phyloP scores from a whole-genome alignment of 257 asterid species.

The Phtheirospermum japonicum region DNA sequence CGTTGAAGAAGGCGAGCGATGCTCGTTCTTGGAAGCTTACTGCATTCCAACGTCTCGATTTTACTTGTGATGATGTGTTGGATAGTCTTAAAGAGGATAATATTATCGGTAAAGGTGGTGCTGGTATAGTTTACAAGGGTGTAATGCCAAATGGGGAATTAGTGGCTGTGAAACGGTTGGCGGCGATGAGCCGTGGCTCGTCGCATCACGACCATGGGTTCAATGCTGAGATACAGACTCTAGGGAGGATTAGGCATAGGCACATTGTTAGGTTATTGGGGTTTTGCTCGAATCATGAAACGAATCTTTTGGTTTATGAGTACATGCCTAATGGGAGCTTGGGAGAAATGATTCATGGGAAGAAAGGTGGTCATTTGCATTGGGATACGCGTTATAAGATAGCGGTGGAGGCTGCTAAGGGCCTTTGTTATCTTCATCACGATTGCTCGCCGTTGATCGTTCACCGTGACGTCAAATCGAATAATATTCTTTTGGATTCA shows the following conservation, averaged over 20 bases:
- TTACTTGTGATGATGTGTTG: constrained; percentile 81
- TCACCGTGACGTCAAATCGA: constrained; percentile 92
- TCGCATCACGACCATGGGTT: constrained; percentile 96
- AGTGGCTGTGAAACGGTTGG: constrained; percentile 83
- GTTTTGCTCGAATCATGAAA: constrained; percentile 87
- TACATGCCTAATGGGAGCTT: constrained; percentile 97
- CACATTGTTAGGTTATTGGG: constrained; percentile 87
- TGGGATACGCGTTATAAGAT: constrained; percentile 94
- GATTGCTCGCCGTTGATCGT: constrained; percentile 94
- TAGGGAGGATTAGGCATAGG: constrained; percentile 91
- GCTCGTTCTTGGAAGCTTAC: constrained; percentile 96
- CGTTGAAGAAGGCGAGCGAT: constrained; percentile 69
- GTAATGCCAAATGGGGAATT: constrained; percentile 70
- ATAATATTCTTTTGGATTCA: constrained; percentile 80
- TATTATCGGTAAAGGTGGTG: constrained; percentile 95
- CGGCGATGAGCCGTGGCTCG: constrained; percentile 82
- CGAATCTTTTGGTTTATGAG: constrained; percentile 83
- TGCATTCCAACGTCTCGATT: constrained; percentile 86
- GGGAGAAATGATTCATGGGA: constrained; percentile 93
- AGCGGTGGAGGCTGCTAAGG: constrained; percentile 90
- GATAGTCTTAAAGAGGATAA: constrained; percentile 85
- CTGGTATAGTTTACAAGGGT: constrained; percentile 90
- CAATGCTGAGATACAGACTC: constrained; percentile 92
- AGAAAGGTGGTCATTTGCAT: constrained; percentile 89
- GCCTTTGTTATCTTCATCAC: constrained; percentile 95